A percentile compares a stretch with the other conserved stretches of the same genome.
phyloP scores from a whole-genome alignment of 176 grass and related monocot genomes.

The Aechmea fasciata region DNA sequence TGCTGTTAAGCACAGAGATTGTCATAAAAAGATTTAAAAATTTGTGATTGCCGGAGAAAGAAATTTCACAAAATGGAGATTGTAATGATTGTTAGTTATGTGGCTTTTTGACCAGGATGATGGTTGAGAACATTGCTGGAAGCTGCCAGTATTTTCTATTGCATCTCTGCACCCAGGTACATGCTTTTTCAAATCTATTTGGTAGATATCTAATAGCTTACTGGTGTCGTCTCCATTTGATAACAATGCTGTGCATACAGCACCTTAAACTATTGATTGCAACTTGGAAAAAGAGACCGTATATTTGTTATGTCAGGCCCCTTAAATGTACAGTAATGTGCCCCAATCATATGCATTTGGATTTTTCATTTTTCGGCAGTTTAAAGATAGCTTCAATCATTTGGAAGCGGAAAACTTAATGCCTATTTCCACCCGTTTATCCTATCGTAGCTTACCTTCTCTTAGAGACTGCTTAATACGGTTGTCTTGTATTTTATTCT shows the following conservation, averaged over 20 bases:
- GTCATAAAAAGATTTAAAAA: no score
- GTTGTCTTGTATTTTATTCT: neutral
- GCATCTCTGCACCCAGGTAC: slow-evolving; percentile 88
- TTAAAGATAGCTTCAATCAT: neutral
- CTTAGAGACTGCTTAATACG: neutral
- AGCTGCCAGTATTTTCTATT: slow-evolving; percentile 68
- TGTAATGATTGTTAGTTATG: slow-evolving; percentile 6
- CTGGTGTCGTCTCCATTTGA: neutral
- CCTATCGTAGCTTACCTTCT: neutral
- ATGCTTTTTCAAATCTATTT: neutral
- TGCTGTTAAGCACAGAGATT: no score
- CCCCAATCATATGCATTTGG: neutral
- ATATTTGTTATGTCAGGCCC: neutral
- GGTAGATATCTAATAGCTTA: neutral
- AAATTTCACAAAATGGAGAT: no score
- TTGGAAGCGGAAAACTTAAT: neutral
- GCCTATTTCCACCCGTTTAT: slow-evolving; percentile 2
- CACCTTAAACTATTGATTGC: neutral
- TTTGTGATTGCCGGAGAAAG: no score
- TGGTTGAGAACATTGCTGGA: slow-evolving; percentile 54
- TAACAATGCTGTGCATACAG: neutral
- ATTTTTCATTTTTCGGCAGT: no score
- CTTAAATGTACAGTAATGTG: neutral
- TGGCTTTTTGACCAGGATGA: slow-evolving; percentile 57
- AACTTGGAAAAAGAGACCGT: neutral